Base-by-base conservation (phyloP, 2,329 filamentous ascomycete species). In the Metarhizium humberi region DNA sequence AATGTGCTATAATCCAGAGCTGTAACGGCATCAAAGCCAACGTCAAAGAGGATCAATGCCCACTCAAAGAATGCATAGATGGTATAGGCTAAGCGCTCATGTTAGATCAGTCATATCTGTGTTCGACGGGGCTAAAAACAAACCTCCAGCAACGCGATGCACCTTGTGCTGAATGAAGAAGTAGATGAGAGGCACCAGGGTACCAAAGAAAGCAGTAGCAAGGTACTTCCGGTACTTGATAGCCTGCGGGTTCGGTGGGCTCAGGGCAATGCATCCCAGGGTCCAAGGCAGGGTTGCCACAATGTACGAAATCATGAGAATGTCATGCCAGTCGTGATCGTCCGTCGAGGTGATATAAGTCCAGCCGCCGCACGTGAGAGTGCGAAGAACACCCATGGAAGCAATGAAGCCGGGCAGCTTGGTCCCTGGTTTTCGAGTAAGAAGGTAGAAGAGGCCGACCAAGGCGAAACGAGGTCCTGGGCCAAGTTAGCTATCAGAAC, bases 81-180 rank as follows among this genome's bases (percentile, higher is more conserved):
- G 1, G 94, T 99, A 73, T 99, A 99, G 36, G 94, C 94, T 97
- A 64, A 47, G 62, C 52, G 62, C 57, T 55, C 57, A n/a, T 25
- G 16, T 47, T 18, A 43, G 40, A 14, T 29, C n/a, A 25, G 30
- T 8, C 13, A 25, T 5, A 10, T 29, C 6, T 18, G 18, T 14
- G 10, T 10, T 48, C 30, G 13, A 48, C 6, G 16, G 53, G 38
- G 20, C 4, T 4, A 36, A 14, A 14, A 30, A 68, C 85, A 71
- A 77, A 97, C 92, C 94, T 79, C 94, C 94, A 56, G 94, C 79
- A 58, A 97, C 84, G 57, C 86, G 90, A 70, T 99, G 91, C 53
- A 99, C 89, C 73, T 99, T 99, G 78, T 99, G 94, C 71, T 96
- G 94, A 60, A 99, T 95, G 69, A 96, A 99, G 70, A 91, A 99